Evolutionary conservation across 2,329 filamentous ascomycete genomes (phyloP), one percentile per base, ranked within the genome.

Genomic region (Colletotrichum brevisporum): DNA sequence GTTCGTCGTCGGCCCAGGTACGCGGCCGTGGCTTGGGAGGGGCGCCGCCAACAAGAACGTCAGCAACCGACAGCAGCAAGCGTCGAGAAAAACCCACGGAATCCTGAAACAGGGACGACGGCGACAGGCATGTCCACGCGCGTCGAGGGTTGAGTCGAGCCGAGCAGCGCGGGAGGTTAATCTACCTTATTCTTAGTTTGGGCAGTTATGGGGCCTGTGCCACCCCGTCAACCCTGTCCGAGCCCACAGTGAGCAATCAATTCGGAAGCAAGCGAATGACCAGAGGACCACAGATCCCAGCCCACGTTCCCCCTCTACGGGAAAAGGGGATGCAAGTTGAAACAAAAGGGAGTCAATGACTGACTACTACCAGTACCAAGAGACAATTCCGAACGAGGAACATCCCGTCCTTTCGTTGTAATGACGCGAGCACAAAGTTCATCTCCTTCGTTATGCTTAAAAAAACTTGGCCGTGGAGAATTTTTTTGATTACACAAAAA

Each of bases 241-340:
- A 39, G 31, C 63, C 54, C 54, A 69, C 50, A 48, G 59, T 16
- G n/a, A 48, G 66, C 66, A 69, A 69, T 69, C 54, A 69, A 56
- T 60, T 24, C 50, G 51, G 50, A 53, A 52, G 47, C 64, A 67
- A 67, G 58, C 64, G 58, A 62, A 52, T 50, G 52, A 48, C 13
- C 31, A 10, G 31, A 36, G 41, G 31, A 21, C 47, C 41, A 53
- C 18, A n/a, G 21, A 18, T 48, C 48, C 41, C 39, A 50, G 27
- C 61, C 26, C 53, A 43, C 54, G 53, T 61, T 47, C 21, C 21
- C 47, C 21, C 21, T 39, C 26, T 18, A 59, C 64, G 39, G 31
- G 50, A 59, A 67, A 54, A 31, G 27, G 9, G 10, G 10, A 10
- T 9, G 31, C 8, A 48, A 39, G 61, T 53, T 64, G 54, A 68